Percentiles rank a stretch among this genome's conserved stretches.
phyloP scores from a whole-genome alignment of 2,329 filamentous ascomycete genomes.

The Sporothrix phasma region DNA sequence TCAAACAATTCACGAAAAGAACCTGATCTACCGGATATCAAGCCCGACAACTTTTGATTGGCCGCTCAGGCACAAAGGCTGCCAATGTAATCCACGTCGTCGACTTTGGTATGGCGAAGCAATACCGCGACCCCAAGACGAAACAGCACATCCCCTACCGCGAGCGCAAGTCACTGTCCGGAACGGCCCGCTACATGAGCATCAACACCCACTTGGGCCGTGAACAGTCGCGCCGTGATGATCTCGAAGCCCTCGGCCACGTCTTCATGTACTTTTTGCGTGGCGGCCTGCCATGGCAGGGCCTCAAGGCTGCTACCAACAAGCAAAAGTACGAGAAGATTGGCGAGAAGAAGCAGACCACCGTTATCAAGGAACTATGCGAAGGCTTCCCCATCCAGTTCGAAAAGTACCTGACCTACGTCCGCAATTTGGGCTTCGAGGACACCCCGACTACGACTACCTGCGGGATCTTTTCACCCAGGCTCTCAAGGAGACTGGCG shows the following conservation, averaged over 20 bases:
- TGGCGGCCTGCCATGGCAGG: slow-evolving; percentile 63
- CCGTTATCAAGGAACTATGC: slow-evolving; percentile 90
- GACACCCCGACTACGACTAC: slow-evolving; percentile 97
- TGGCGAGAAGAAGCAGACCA: slow-evolving; percentile 99
- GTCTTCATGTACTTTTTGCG: slow-evolving; percentile 67
- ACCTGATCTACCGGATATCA: slow-evolving; percentile 99
- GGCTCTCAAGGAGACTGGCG: slow-evolving; percentile 85
- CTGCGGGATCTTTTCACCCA: slow-evolving; percentile 93
- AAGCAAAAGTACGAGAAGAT: slow-evolving; percentile 99
- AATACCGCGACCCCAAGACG: slow-evolving; percentile 96
- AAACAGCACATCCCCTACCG: slow-evolving; percentile 98
- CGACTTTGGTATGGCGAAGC: slow-evolving; percentile 99
- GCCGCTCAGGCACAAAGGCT: slow-evolving; percentile 82
- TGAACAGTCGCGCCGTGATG: slow-evolving; percentile 91
- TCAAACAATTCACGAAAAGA: slow-evolving; percentile 93
- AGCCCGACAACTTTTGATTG: slow-evolving; percentile 99
- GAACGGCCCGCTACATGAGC: slow-evolving; percentile 97
- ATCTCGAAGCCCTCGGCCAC: slow-evolving; percentile 77
- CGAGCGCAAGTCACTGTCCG: slow-evolving; percentile 91
- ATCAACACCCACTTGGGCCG: slow-evolving; percentile 98
- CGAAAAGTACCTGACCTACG: slow-evolving; percentile 93
- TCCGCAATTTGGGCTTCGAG: slow-evolving; percentile 95
- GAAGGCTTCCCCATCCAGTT: slow-evolving; percentile 96
- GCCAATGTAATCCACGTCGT: slow-evolving; percentile 97
- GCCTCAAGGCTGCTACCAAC: slow-evolving; percentile 61